Evolutionary conservation across 2,329 filamentous ascomycete genomes (phyloP), one percentile per base, ranked within the genome.

Genomic region (Ustulina deusta): DNA sequence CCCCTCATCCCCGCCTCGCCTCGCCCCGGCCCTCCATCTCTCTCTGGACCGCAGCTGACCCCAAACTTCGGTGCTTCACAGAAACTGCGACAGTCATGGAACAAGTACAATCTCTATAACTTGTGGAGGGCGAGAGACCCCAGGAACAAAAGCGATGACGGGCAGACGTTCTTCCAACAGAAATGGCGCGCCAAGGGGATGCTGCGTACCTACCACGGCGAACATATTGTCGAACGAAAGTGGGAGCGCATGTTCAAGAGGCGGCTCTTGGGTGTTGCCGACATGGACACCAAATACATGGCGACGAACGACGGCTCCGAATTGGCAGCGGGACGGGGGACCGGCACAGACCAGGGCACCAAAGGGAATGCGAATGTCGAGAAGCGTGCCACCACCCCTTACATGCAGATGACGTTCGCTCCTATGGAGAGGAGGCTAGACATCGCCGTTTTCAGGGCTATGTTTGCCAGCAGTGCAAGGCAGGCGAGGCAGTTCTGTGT

Each of bases 31-130:
- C 29, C 7, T n/a, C 3, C n/a, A n/a, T 42, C 38, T 42, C 40
- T 11, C 3, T 44, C 46, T 49, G 51, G 9, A n/a, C 40, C 46
- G 55, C 55, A 55, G 44, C 69, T 69, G 49, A 68, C 63, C 20
- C 25, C 1, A 22, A 60, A 42, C 42, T 32, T 25, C 22, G n/a
- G 40, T 46, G 15, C 49, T 55, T 29, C 68, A 61, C 78, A 98
- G 94, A 97, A 93, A 92, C 80, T 97, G 80, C 91, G 95, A 76
- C 93, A 96, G 85, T 93, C 94, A 84, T 97, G 95, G 96, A 97
- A 93, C 85, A 97, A 97, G 84, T 94, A 93, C 86, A 97, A 97
- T 79, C 86, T 99, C 71, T 99, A 93, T 88, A 97, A 97, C 82
- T 83, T 99, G 72, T 83, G 84, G 58, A 86, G 87, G 73, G 76